These are phyloP conservation scores for Myxozyma lipomycoides DNA, from an alignment of 805 yeast species.

Conservation along the genomic window DNA sequence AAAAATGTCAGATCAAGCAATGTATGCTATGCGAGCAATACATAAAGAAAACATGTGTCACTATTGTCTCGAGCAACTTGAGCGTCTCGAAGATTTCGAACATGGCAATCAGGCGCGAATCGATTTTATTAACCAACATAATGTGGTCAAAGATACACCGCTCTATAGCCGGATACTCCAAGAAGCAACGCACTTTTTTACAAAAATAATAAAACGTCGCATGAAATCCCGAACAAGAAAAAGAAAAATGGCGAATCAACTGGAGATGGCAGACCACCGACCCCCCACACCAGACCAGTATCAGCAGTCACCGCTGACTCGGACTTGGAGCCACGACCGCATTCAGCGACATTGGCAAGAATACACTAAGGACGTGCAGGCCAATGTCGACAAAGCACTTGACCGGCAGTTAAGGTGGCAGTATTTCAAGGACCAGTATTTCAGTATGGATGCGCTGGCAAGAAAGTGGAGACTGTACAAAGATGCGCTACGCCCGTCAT, in stretches of 20 bases:
- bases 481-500: background rate
- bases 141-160: background rate
- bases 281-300: slow-evolving; percentile 11
- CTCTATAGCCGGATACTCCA: too few relatives aligned
- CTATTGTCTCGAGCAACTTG: slow-evolving; percentile 5
- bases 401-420: background rate
- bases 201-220: background rate
- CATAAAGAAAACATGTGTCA: slow-evolving; percentile 1
- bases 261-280: slow-evolving; percentile 1
- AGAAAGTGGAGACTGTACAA: background rate
- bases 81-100: slow-evolving; percentile 1
- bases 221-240: background rate
- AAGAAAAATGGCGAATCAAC: background rate
- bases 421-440: background rate
- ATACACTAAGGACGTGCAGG: background rate
- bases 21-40: too few relatives aligned
- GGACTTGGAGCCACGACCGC: slow-evolving; percentile 10
- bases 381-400: background rate
- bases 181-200: too few relatives aligned
- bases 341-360: slow-evolving; percentile 5
- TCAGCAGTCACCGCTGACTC: background rate
- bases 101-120: background rate
- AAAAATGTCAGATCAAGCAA: too few relatives aligned
- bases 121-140: background rate
- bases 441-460: background rate